Percentiles rank a stretch among this genome's conserved stretches.
Evolutionary conservation across 1,284 basidiomycete genomes (phyloP).

Genomic region (Austropuccinia psidii): DNA sequence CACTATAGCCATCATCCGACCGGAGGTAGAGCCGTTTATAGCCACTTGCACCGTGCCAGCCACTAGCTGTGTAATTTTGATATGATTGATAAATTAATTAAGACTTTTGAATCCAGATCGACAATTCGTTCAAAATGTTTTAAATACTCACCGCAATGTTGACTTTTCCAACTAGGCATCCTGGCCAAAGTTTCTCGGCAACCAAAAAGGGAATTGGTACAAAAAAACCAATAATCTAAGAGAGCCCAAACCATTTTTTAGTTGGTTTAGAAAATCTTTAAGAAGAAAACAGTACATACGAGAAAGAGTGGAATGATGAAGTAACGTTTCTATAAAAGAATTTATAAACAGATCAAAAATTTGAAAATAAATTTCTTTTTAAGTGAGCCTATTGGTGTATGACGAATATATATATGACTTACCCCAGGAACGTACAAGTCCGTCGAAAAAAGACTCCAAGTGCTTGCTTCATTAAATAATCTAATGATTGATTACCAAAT

Average conservation of each 20-base stretch:
- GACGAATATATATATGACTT: neutral
- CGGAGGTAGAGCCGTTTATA: slow-evolving; percentile 34
- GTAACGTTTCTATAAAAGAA: slow-evolving; percentile 22
- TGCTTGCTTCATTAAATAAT: slow-evolving; percentile 37
- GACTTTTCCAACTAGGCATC: slow-evolving; percentile 15
- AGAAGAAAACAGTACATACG: neutral
- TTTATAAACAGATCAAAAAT: no score
- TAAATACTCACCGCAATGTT: slow-evolving; percentile 27
- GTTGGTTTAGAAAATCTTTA: neutral
- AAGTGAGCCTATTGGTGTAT: neutral
- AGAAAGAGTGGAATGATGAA: slow-evolving; percentile 30
- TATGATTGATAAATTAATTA: neutral
- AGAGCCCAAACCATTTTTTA: neutral
- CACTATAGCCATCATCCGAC: slow-evolving; percentile 24
- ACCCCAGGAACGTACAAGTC: slow-evolving; percentile 31
- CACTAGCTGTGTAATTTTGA: slow-evolving; percentile 3
- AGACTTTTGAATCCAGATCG: neutral
- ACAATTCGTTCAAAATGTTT: neutral
- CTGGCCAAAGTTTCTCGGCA: slow-evolving; percentile 9
- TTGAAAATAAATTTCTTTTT: neutral
- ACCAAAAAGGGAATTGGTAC: slow-evolving; percentile 30
- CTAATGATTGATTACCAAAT: neutral
- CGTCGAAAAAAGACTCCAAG: slow-evolving; percentile 31
- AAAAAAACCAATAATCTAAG: slow-evolving; percentile 19
- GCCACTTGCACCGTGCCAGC: slow-evolving; percentile 37